Conservation (phyloP, 306 rosid genomes). For the Casuarina equisetifolia region DNA sequence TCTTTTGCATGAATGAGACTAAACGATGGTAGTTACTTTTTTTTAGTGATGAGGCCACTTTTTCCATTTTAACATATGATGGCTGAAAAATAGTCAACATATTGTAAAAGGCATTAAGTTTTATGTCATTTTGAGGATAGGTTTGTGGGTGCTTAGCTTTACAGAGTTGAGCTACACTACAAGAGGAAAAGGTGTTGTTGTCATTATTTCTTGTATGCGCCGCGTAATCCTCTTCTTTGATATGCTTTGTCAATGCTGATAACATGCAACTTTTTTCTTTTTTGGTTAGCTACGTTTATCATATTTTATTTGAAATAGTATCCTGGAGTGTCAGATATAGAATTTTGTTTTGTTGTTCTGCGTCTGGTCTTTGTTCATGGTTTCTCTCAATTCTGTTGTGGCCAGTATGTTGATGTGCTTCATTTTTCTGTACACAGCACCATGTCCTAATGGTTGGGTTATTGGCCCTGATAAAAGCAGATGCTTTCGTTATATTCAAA, state of each 20-base stretch:
- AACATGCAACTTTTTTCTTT: not conserved
- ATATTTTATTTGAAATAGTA: not conserved
- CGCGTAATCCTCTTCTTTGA: not conserved
- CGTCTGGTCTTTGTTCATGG: not conserved
- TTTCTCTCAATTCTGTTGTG: not conserved
- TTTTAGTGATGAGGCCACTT: not conserved
- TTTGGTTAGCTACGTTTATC: too few relatives aligned
- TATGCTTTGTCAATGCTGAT: not conserved
- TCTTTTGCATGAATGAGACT: not conserved
- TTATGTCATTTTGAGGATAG: not conserved
- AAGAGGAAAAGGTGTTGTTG: conserved; percentile 5
- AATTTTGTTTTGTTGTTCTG: not conserved
- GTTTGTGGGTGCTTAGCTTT: not conserved
- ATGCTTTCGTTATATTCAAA: conserved; percentile 57
- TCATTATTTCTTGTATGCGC: not conserved
- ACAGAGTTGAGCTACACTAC: not conserved
- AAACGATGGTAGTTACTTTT: not conserved
- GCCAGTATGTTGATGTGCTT: conserved; percentile 20
- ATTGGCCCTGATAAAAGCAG: conserved; percentile 52
- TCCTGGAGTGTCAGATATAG: not conserved
- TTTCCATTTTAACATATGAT: not conserved
- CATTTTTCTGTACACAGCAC: conserved; percentile 42
- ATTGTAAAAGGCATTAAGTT: not conserved
- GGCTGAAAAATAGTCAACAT: not conserved
- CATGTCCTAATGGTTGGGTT: conserved; percentile 74